phyloP scores from a whole-genome alignment of 1,284 basidiomycete species.

The Sporisorium sorghi region DNA sequence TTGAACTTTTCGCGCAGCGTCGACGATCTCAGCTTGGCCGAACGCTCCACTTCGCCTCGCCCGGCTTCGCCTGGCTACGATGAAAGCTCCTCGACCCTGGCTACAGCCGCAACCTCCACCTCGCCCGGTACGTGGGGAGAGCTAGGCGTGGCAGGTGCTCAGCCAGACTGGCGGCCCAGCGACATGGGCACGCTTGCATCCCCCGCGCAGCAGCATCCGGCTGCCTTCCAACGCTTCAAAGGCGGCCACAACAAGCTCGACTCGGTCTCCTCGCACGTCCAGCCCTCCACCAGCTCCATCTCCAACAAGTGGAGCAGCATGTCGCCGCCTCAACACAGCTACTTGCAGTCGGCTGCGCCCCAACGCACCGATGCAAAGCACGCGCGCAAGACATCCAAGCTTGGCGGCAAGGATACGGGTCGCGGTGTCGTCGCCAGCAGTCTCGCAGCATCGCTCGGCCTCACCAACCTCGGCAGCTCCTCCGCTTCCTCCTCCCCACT shows the following conservation, averaged over 20 bases:
- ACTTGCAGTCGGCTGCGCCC: constrained; percentile 21
- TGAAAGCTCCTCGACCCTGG: constrained; percentile 34
- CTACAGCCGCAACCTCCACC: constrained; percentile 20
- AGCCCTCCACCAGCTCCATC: constrained; percentile 28
- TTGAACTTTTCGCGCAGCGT: constrained; percentile 61
- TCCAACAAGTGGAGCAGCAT: constrained; percentile 39
- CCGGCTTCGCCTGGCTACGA: constrained; percentile 32
- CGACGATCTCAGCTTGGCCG: constrained; percentile 53
- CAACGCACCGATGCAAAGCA: constrained; percentile 23
- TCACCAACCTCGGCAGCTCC: constrained; percentile 27
- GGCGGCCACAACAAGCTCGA: constrained; percentile 30
- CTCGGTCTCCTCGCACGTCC: constrained; percentile 27
- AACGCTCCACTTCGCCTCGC: constrained; percentile 29
- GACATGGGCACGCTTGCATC: constrained; percentile 55
- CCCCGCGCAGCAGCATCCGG: constrained; percentile 23
- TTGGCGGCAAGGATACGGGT: constrained; percentile 33
- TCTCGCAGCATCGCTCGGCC: constrained; percentile 32
- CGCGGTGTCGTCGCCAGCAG: constrained; percentile 33
- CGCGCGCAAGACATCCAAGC: constrained; percentile 53
- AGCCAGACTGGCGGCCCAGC: constrained; percentile 52
- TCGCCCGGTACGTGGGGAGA: constrained; percentile 54
- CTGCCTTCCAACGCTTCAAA: constrained; percentile 32
- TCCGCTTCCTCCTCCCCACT: constrained; percentile 7
- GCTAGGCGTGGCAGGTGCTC: constrained; percentile 43
- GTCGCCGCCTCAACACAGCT: constrained; percentile 37